Evolutionary conservation across 345 rosid genomes (phyloP).

Genomic region (Hirschfeldia incana): DNA sequence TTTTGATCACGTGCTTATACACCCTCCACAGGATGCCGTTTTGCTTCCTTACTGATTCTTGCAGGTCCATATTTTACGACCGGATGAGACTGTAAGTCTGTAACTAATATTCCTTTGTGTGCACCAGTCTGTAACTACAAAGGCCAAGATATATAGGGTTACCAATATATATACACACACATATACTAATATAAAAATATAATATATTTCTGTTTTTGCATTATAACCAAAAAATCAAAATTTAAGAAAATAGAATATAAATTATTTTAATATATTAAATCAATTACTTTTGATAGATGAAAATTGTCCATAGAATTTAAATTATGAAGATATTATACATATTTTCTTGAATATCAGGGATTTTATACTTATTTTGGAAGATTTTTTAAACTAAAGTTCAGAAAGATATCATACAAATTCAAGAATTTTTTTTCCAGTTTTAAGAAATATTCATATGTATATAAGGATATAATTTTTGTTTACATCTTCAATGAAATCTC

Average conservation of each 20-base stretch:
- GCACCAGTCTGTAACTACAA: neutral
- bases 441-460: too few species aligned
- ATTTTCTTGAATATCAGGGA: neutral
- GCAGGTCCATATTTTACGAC: neutral
- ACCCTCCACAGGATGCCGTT: conserved; percentile 48
- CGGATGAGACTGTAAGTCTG: neutral
- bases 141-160: neutral
- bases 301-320: neutral
- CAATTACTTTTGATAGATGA: neutral
- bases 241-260: neutral
- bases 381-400: neutral
- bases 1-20: conserved; percentile 44
- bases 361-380: neutral
- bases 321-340: too few species aligned
- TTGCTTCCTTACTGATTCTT: conserved; percentile 45
- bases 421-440: too few species aligned
- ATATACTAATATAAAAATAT: neutral
- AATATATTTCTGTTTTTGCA: neutral
- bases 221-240: neutral
- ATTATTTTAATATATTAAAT: too few species aligned
- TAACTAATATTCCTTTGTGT: neutral
- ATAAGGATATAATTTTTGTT: too few species aligned
- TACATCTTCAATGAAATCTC: too few species aligned
- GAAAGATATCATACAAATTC: neutral
- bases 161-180: neutral